Percentiles rank a stretch among this genome's conserved stretches.
Evolutionary conservation across 169 alveolate genomes (phyloP).

Genomic region (Blepharisma undulans): DNA sequence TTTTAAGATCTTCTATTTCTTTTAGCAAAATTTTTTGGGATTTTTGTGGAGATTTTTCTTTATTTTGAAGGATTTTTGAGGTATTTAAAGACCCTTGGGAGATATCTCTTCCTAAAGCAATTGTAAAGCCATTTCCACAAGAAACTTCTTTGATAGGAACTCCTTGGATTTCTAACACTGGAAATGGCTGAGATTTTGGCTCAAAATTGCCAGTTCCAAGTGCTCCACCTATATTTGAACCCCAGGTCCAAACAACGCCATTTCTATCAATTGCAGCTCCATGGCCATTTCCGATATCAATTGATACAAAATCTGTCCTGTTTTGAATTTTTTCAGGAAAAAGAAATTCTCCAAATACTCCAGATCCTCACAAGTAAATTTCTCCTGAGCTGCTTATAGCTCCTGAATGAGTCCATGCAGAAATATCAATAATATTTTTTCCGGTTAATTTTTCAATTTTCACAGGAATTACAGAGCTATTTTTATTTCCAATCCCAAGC

Average conservation of each 20-base stretch:
- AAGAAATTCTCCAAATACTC: slow-evolving; percentile 34
- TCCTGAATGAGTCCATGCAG: slow-evolving; percentile 56
- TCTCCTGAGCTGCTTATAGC: neutral
- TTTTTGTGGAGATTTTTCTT: neutral
- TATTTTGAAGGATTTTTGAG: neutral
- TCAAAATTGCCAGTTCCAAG: slow-evolving; percentile 45
- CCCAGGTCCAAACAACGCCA: slow-evolving; percentile 56
- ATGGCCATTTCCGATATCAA: slow-evolving; percentile 34
- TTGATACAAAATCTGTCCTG: neutral
- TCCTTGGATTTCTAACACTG: slow-evolving; percentile 46
- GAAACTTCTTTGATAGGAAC: neutral
- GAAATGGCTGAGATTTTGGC: slow-evolving; percentile 40
- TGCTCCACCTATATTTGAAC: slow-evolving; percentile 49
- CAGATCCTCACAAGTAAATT: slow-evolving; percentile 43
- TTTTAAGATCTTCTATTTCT: neutral
- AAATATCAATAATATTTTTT: slow-evolving; percentile 30
- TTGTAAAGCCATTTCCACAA: slow-evolving; percentile 34
- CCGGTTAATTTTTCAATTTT: slow-evolving; percentile 6
- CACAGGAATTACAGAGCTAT: slow-evolving; percentile 31
- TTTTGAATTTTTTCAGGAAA: neutral
- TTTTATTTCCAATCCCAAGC: slow-evolving; percentile 51
- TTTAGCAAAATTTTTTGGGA: neutral
- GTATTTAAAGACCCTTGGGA: neutral
- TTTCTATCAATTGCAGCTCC: slow-evolving; percentile 40
- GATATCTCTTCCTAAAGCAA: slow-evolving; percentile 8